Base-by-base conservation (phyloP, 305 asterid genomes). In the Fraxinus albicans region DNA sequence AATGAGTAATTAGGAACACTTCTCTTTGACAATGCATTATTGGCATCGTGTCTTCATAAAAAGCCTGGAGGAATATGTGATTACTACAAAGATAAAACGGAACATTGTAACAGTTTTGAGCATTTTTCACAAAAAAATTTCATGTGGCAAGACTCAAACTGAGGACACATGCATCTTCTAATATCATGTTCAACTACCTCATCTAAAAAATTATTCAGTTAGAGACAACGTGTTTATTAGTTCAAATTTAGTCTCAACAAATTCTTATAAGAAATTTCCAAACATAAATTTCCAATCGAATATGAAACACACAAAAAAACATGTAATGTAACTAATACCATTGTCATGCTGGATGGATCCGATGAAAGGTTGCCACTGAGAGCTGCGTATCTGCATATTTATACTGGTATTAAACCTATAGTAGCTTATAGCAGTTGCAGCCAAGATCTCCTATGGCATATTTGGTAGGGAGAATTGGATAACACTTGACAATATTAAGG, bases 311-410 rank as follows among this genome's bases (percentile, higher is more conserved):
- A 8, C 10, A 36, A 0, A 50, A 3, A 75, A 79, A 74, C 19
- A 79, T 53, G 25, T 36, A 77, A 21, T 70, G 73, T 42, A 60
- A 19, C 67, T 69, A 81, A 34, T 88, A 90, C 97, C 95, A 55
- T 81, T 82, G 77, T 1, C 23, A 12, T 58, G n/a, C 85, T 78
- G 25, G 83, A 77, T 29, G 86, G 85, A 75, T 89, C 84, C 0
- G 91, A 79, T 50, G 92, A 36, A 60, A 82, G 77, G 63, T 88
- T 91, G 13, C 94, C 97, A 60, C 94, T 90, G 19, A 93, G 90
- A 63, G 98, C 98, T 84, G 97, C 94, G 86, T 95, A 95, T 27
- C 99, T 95, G 94, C 21, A 83, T 19, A 69, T 29, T 63, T 34
- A 12, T 78, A 72, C 44, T 70, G 10, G 31, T 23, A 36, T 63